Conservation (phyloP, 345 rosid species). For the Rhodamnia rubescens region DNA sequence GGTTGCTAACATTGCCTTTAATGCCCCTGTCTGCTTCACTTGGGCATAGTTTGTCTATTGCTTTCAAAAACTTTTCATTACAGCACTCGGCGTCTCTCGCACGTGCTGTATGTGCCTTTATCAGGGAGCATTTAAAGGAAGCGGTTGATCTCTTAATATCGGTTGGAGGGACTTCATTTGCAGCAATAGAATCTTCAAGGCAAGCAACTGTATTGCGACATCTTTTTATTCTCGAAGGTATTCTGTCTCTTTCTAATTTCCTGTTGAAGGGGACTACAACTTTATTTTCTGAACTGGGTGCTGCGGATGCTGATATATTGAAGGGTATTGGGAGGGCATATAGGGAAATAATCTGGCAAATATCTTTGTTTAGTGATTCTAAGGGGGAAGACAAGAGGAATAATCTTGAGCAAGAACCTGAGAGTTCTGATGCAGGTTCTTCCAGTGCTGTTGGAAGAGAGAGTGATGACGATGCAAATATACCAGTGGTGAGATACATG, state of each 20-base stretch:
- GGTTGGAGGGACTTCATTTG: slow-evolving; percentile 51
- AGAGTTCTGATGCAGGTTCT: slow-evolving; percentile 41
- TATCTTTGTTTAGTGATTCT: slow-evolving; percentile 59
- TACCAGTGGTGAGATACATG: slow-evolving; percentile 61
- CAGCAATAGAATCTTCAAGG: slow-evolving; percentile 34
- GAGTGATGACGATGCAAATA: slow-evolving; percentile 65
- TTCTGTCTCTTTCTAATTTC: slow-evolving; percentile 64
- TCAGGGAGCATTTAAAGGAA: slow-evolving; percentile 61
- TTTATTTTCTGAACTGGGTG: slow-evolving; percentile 69
- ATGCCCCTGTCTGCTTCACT: slow-evolving; percentile 71
- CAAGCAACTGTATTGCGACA: slow-evolving; percentile 52
- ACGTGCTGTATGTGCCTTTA: slow-evolving; percentile 66
- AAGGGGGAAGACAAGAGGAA: slow-evolving; percentile 56
- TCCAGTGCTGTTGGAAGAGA: slow-evolving; percentile 73
- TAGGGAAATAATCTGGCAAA: slow-evolving; percentile 77
- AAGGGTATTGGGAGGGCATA: slow-evolving; percentile 74
- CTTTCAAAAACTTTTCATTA: slow-evolving; percentile 89
- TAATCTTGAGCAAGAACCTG: slow-evolving; percentile 45
- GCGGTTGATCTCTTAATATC: slow-evolving; percentile 45
- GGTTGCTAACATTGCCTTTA: slow-evolving; percentile 63
- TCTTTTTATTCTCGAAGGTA: slow-evolving; percentile 74
- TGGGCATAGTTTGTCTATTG: slow-evolving; percentile 74
- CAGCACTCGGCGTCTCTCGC: slow-evolving; percentile 86
- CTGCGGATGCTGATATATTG: slow-evolving; percentile 85
- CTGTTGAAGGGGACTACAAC: slow-evolving; percentile 70